Conservation (phyloP, 805 yeast species). For the Yarrowia osloensis region DNA sequence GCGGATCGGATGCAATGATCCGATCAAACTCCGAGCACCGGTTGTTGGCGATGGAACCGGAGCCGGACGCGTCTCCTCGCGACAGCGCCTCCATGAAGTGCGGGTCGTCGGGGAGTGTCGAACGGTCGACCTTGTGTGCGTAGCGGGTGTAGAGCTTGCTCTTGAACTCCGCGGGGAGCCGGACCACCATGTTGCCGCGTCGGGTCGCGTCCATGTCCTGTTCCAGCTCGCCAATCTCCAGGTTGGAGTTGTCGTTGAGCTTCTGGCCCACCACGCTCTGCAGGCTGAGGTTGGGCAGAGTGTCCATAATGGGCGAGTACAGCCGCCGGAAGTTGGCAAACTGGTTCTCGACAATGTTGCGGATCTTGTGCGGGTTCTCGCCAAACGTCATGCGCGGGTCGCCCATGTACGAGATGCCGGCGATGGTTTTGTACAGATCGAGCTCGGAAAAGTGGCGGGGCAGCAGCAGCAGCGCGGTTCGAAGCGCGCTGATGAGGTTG, state of each 20-base stretch:
- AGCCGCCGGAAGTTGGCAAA: conserved; percentile 64
- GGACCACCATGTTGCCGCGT: conserved; percentile 48
- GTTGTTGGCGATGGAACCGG: conserved; percentile 29
- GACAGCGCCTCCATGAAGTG: conserved; percentile 28
- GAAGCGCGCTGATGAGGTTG: conserved; percentile 76
- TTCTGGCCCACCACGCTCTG: conserved; percentile 18
- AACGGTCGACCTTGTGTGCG: conserved; percentile 25
- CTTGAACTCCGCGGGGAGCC: conserved; percentile 56
- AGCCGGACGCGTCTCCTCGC: conserved; percentile 13
- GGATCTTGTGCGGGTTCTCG: conserved; percentile 86
- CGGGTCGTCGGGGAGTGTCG: conserved; percentile 23
- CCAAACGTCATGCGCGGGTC: conserved; percentile 87
- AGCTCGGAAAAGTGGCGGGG: conserved; percentile 55
- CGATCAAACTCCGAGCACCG: conserved; percentile 45
- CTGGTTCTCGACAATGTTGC: conserved; percentile 82
- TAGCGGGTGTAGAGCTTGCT: conserved; percentile 44
- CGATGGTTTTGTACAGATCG: conserved; percentile 74
- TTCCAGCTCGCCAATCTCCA: conserved; percentile 40
- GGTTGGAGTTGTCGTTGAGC: conserved; percentile 38
- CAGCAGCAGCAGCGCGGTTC: conserved; percentile 62
- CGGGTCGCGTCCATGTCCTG: conserved; percentile 46
- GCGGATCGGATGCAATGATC: conserved; percentile 49
- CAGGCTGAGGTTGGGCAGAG: conserved; percentile 45
- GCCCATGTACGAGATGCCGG: conserved; percentile 82
- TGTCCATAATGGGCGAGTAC: conserved; percentile 64